These are phyloP conservation scores for Colletotrichum lini DNA, from an alignment of 2,329 filamentous ascomycete species.

Conservation along the genomic window DNA sequence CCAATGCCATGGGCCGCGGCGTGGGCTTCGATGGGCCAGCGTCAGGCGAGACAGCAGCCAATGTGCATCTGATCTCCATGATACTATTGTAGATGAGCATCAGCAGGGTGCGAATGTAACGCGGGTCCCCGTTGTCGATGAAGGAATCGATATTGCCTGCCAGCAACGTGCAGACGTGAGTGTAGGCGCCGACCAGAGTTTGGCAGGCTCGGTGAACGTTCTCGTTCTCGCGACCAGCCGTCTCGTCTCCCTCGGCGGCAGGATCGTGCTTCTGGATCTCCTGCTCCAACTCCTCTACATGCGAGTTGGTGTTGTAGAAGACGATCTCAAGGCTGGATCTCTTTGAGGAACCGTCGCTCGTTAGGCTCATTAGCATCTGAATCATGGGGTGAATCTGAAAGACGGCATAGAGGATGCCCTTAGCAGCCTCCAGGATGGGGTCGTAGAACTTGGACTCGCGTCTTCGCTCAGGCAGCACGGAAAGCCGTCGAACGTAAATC, in stretches of 20 bases:
- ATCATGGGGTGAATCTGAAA: conserved; percentile 79
- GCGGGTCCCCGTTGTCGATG: conserved; percentile 75
- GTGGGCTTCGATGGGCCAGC: conserved; percentile 45
- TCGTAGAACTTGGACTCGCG: conserved; percentile 74
- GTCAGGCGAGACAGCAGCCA: conserved; percentile 52
- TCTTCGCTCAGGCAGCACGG: conserved; percentile 74
- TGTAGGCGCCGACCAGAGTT: conserved; percentile 75
- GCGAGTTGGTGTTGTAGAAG: conserved; percentile 77
- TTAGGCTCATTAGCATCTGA: conserved; percentile 74
- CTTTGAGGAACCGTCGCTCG: conserved; percentile 72
- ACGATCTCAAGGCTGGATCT: conserved; percentile 76
- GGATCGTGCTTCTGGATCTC: conserved; percentile 75
- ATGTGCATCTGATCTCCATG: conserved; percentile 74
- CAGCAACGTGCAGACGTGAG: conserved; percentile 74
- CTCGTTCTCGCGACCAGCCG: conserved; percentile 69
- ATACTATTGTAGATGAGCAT: conserved; percentile 77
- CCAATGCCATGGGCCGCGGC: conserved; percentile 45
- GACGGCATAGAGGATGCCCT: conserved; percentile 76
- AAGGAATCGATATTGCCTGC: conserved; percentile 75
- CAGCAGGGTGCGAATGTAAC: conserved; percentile 76
- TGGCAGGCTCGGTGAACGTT: conserved; percentile 75
- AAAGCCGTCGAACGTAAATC: conserved; percentile 74
- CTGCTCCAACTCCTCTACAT: conserved; percentile 76
- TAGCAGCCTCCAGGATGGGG: conserved; percentile 75
- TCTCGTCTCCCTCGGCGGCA: conserved; percentile 64